Conservation (phyloP, 2,329 filamentous ascomycete genomes). For the Eurotiales sp. region DNA sequence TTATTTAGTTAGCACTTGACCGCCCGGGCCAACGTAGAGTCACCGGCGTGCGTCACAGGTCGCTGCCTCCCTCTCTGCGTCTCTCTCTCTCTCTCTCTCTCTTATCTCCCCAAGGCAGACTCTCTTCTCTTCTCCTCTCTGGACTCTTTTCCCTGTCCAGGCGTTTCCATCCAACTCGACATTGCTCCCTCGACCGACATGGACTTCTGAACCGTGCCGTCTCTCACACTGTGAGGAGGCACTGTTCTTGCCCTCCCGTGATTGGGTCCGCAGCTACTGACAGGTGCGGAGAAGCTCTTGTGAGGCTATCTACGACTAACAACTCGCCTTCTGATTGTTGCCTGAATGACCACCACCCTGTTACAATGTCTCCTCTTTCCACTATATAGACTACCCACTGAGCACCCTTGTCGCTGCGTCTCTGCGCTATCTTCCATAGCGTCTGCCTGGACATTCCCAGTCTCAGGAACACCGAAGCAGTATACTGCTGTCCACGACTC, state of each 20-base stretch:
- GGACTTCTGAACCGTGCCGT: constrained; percentile 21
- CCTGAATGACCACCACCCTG: constrained; percentile 16
- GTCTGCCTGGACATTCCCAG: neutral
- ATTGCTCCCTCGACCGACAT: constrained; percentile 8
- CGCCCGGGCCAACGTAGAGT: constrained; percentile 30
- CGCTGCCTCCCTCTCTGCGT: constrained; percentile 6
- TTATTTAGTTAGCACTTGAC: constrained; percentile 22
- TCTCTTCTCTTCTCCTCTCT: neutral
- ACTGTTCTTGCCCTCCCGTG: constrained; percentile 21
- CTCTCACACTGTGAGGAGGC: constrained; percentile 26
- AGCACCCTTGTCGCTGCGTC: neutral
- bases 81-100: neutral
- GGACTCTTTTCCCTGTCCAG: constrained; percentile 1
- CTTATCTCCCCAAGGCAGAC: neutral
- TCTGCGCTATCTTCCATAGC: neutral
- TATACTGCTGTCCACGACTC: constrained; percentile 13
- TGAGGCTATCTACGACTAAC: constrained; percentile 26
- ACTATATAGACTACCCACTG: constrained; percentile 17
- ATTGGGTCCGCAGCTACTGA: constrained; percentile 25
- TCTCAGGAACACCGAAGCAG: neutral
- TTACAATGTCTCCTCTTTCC: constrained; percentile 9
- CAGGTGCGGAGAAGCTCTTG: constrained; percentile 41
- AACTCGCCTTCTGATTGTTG: constrained; percentile 22
- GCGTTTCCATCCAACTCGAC: neutral
- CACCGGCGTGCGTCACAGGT: constrained; percentile 42